Evolutionary conservation across 169 alveolate genomes (phyloP).

Genomic region (Plasmodium relictum): DNA sequence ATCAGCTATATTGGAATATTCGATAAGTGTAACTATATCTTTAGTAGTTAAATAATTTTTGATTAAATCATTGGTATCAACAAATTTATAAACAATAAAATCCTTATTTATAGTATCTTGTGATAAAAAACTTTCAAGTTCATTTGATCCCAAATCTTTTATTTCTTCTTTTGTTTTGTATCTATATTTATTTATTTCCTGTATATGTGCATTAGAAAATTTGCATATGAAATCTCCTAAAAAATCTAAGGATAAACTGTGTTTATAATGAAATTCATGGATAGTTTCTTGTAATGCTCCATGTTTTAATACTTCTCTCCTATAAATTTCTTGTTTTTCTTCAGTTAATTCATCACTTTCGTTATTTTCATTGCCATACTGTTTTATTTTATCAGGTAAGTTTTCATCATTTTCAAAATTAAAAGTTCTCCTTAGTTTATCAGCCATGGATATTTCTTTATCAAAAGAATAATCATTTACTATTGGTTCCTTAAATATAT

Average conservation of each 20-base stretch:
- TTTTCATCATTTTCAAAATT: constrained; percentile 34
- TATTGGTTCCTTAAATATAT: constrained; percentile 35
- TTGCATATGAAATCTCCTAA: constrained; percentile 70
- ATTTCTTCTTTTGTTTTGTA: constrained; percentile 41
- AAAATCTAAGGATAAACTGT: constrained; percentile 36
- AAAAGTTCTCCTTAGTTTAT: constrained; percentile 20
- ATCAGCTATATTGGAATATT: constrained; percentile 59
- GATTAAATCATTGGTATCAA: constrained; percentile 31
- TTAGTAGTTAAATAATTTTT: constrained; percentile 47
- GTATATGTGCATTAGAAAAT: constrained; percentile 23
- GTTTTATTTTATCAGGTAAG: constrained; percentile 13
- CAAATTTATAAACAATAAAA: constrained; percentile 62
- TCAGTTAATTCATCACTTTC: neutral
- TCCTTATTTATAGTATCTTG: constrained; percentile 12
- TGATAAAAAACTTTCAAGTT: neutral
- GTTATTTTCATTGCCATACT: neutral
- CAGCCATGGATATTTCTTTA: constrained; percentile 64
- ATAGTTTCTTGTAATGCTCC: constrained; percentile 62
- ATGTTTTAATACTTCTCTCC: constrained; percentile 30
- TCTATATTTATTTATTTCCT: constrained; percentile 41
- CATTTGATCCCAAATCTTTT: neutral
- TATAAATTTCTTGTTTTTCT: constrained; percentile 30
- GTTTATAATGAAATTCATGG: constrained; percentile 46
- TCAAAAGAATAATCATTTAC: constrained; percentile 38
- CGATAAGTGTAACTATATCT: constrained; percentile 39